phyloP scores from a whole-genome alignment of 345 rosid genomes.

The Cardamine resedifolia region DNA sequence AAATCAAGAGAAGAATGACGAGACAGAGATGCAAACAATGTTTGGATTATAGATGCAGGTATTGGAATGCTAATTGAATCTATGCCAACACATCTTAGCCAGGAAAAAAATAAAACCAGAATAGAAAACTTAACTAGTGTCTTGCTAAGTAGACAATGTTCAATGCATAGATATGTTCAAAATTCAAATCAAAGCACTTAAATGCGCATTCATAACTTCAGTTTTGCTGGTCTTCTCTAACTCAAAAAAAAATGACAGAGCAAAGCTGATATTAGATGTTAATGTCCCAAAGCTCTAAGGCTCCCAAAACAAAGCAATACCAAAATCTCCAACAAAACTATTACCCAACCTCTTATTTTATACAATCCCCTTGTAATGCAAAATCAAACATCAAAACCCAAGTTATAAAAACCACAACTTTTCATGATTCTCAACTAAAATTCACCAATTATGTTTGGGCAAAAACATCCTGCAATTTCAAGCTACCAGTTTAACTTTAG shows the following conservation, averaged over 20 bases:
- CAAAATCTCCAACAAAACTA: constrained; percentile 1
- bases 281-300: background rate
- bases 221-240: background rate
- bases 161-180: background rate
- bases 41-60: background rate
- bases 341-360: background rate
- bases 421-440: background rate
- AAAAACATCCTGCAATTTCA: background rate
- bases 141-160: background rate
- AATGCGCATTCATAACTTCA: background rate
- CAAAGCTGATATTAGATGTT: background rate
- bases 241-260: background rate
- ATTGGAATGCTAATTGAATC: background rate
- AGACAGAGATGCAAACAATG: background rate
- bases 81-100: background rate
- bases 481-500: background rate
- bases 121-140: background rate
- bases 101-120: background rate
- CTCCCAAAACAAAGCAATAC: background rate
- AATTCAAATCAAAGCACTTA: background rate
- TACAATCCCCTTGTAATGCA: background rate
- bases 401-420: background rate
- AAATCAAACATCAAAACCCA: background rate
- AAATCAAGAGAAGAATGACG: background rate
- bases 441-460: background rate